These are phyloP conservation scores for Leccinum aurantiacum DNA, from an alignment of 768 basidiomycete genomes.

Conservation along the genomic window DNA sequence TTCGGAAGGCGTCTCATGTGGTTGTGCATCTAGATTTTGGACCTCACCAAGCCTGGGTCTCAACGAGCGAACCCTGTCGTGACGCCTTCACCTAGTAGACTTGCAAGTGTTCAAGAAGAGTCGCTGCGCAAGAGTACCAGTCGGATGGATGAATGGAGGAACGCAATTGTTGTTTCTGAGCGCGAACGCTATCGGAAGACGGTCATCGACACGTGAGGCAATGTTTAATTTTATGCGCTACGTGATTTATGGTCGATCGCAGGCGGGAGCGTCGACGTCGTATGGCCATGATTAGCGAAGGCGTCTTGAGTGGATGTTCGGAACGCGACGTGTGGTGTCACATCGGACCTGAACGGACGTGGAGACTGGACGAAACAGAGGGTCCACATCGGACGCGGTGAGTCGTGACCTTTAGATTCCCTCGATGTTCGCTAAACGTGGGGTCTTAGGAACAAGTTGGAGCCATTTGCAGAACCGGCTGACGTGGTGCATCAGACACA, in stretches of 20 bases:
- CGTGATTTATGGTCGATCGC: conserved; percentile 1
- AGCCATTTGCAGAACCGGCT: conserved; percentile 51
- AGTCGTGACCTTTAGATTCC: conserved; percentile 7
- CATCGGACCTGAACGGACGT: conserved; percentile 45
- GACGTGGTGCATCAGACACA: conserved; percentile 34
- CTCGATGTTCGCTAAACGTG: conserved; percentile 2
- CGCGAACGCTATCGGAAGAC: conserved; percentile 69
- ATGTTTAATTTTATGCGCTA: not conserved
- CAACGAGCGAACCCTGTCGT: not conserved
- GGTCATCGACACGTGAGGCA: conserved; percentile 65
- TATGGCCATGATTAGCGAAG: conserved; percentile 57
- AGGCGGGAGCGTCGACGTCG: conserved; percentile 81
- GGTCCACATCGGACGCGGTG: conserved; percentile 86
- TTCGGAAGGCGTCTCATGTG: conserved; percentile 1
- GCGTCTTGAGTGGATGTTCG: conserved; percentile 59
- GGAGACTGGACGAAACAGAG: conserved; percentile 91
- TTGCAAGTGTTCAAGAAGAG: conserved; percentile 26
- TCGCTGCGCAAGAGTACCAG: conserved; percentile 60
- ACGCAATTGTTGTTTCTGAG: conserved; percentile 66
- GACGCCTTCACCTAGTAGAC: conserved; percentile 12
- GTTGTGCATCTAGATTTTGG: conserved; percentile 48
- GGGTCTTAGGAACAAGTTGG: conserved; percentile 67
- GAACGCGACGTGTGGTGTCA: conserved; percentile 86
- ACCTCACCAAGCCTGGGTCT: conserved; percentile 44
- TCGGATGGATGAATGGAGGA: conserved; percentile 72